Percentiles rank a stretch among this genome's conserved stretches.
phyloP scores from a whole-genome alignment of 306 rosid genomes.

The Gastrolobium bilobum region DNA sequence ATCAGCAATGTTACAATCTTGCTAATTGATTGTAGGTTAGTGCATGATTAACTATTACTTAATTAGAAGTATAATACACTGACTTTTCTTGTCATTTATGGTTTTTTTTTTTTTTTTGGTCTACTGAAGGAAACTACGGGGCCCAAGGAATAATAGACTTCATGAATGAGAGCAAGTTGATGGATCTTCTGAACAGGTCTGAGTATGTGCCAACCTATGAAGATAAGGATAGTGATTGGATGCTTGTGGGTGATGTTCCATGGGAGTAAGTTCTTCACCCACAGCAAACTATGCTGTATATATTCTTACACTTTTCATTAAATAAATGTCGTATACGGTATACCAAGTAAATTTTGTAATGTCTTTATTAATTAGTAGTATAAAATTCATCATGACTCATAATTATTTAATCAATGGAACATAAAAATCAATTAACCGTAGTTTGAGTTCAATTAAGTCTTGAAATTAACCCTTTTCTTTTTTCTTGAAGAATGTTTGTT shows the following conservation, averaged over 20 bases:
- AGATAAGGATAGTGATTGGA: conserved; percentile 99
- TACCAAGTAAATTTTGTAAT: too few species aligned
- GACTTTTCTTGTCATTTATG: neutral
- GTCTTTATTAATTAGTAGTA: too few species aligned
- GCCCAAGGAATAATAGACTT: conserved; percentile 99
- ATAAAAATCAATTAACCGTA: neutral
- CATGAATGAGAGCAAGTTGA: conserved; percentile 98
- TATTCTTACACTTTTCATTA: too few species aligned
- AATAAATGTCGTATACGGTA: too few species aligned
- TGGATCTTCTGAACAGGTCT: conserved; percentile 98
- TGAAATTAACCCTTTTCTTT: conserved; percentile 27
- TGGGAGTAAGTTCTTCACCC: conserved; percentile 86
- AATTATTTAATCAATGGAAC: neutral
- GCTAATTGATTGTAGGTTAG: too few species aligned
- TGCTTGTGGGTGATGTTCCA: conserved; percentile 99
- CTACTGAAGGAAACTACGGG: conserved; percentile 83
- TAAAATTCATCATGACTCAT: too few species aligned
- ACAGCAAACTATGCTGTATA: too few species aligned
- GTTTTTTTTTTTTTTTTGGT: conserved; percentile 35
- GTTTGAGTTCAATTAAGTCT: neutral
- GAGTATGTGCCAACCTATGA: conserved; percentile 99
- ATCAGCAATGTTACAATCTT: too few species aligned
- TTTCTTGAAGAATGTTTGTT: conserved; percentile 86
- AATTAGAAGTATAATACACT: neutral
- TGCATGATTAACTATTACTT: neutral